Evolutionary conservation across 176 grass and related monocot genomes (phyloP), one percentile per base, ranked within the genome.

Genomic region (Chloris gayana): DNA sequence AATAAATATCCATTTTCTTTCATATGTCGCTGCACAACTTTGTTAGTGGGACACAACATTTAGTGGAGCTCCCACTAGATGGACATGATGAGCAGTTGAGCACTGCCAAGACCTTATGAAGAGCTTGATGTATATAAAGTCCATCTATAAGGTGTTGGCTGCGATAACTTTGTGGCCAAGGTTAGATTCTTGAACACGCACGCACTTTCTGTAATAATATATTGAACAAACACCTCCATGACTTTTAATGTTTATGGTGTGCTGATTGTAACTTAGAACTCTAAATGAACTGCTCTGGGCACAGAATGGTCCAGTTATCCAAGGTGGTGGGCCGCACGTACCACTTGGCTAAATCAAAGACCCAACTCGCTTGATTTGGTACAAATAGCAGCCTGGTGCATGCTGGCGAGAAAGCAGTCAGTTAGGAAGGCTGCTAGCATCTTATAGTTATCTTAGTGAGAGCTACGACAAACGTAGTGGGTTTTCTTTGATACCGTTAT

Each of bases 321-420:
- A 47, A 50, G 27, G 27, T 25, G 46, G 21, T 15, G 32, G 17
- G 29, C 9, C 45, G 51, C 49, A 53, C 54, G 22, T 26, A 50
- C 18, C 51, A 9, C 44, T 73, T 74, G 11, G 9, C 9, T 59
- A 59, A 38, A 41, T 38, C 15, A 74, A 49, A 64, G 59, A 67
- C 71, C 53, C 53, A 24, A 30, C 75, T 72, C 75, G 0, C 44
- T 53, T 64, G 76, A 74, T 47, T 45, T 44, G 29, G 5, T 1
- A 46, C 34, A 56, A 31, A 56, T 79, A 79, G 67, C 75, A 72
- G 75, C 75, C 75, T 79, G 58, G 75, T 85, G 67, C 74, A 1
- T 72, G 56, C n/a, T 71, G 54, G 14, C 19, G 17, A 26, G 3
- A 51, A 15, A 14, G 33, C 4, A 50, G 25, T 14, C 65, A 62